phyloP scores from a whole-genome alignment of 2,329 filamentous ascomycete species.

The Fusarium dimerum region DNA sequence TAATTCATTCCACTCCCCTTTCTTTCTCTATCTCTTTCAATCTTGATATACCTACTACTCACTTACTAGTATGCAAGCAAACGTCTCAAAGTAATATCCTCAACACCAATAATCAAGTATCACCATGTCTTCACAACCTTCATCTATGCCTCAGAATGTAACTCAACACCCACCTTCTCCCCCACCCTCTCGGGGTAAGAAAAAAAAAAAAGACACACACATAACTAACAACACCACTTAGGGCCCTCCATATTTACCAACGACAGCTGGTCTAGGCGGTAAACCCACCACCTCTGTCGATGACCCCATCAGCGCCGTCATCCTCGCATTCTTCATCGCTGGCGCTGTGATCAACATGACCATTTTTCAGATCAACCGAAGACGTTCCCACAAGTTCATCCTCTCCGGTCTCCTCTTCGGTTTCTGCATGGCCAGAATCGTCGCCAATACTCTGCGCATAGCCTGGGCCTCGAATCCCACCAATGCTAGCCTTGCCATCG shows the following conservation, averaged over 20 bases:
- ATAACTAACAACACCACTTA: constrained; percentile 9
- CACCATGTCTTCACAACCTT: constrained; percentile 19
- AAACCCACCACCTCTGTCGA: constrained; percentile 59
- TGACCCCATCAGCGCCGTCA: constrained; percentile 63
- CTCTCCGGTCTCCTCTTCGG: constrained; percentile 59
- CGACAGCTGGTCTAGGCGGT: constrained; percentile 55
- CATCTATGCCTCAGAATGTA: constrained; percentile 10
- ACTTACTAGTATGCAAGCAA: too few relatives aligned
- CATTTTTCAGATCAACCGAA: constrained; percentile 53
- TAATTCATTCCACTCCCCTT: too few relatives aligned
- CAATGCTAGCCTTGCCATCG: constrained; percentile 49
- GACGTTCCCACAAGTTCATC: constrained; percentile 57
- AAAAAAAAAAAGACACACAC: neutral
- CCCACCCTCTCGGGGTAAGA: too few relatives aligned
- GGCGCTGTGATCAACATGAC: constrained; percentile 59
- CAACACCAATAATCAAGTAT: neutral
- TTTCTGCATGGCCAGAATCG: constrained; percentile 57
- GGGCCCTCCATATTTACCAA: constrained; percentile 42
- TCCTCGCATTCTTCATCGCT: constrained; percentile 58
- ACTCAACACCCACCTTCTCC: neutral
- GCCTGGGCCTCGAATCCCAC: constrained; percentile 49
- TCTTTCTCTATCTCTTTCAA: too few relatives aligned
- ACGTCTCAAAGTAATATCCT: too few relatives aligned
- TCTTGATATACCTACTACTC: too few relatives aligned
- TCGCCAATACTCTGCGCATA: constrained; percentile 53